Base-by-base conservation (phyloP, 2,329 filamentous ascomycete genomes). In the Zymoseptoria ardabiliae region DNA sequence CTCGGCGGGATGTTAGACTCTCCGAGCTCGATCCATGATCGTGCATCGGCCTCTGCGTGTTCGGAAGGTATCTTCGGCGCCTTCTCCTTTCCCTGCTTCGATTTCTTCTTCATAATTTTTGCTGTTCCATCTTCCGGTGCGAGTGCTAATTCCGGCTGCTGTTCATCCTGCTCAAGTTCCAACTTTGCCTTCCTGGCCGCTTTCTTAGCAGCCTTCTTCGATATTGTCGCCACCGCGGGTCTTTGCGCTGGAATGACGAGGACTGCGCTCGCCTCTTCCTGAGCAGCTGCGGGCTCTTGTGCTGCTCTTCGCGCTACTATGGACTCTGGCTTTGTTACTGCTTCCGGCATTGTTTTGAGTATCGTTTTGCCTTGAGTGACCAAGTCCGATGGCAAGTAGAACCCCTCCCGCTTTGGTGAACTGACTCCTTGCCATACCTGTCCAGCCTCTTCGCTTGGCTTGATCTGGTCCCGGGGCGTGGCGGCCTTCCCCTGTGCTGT, bases 351-450 rank as follows among this genome's bases (percentile, higher is more conserved):
- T 55, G 49, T 20, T 23, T 6, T 41, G 25, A 50, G 11, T 56
- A 22, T 28, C 20, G 17, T 19, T 52, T 25, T 20, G 51, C 22
- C 49, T 52, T 28, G 53, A 9, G 55, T 23, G 22, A 13, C 55
- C 22, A 49, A 45, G 22, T 55, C 54, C 19, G 9, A n/a, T 7
- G 57, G 52, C 7, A 58, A 25, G 30, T 58, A 58, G 41, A 58
- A 54, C 2, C 52, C 52, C 21, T 35, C 48, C 10, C 17, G 8
- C 19, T 30, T 30, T 23, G 23, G 8, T 48, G 11, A 4, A 9
- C 19, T 6, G 7, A 11, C 55, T 52, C 25, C 11, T 17, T 19
- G 41, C 7, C 1, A 4, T 1, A 51, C 45, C 19, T 54, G 57
- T 20, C 25, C 57, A 22, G 25, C 52, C 22, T 55, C 53, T 25